These are phyloP conservation scores for Saraca asoca DNA, from an alignment of 331 rosid species.

Conservation along the genomic window DNA sequence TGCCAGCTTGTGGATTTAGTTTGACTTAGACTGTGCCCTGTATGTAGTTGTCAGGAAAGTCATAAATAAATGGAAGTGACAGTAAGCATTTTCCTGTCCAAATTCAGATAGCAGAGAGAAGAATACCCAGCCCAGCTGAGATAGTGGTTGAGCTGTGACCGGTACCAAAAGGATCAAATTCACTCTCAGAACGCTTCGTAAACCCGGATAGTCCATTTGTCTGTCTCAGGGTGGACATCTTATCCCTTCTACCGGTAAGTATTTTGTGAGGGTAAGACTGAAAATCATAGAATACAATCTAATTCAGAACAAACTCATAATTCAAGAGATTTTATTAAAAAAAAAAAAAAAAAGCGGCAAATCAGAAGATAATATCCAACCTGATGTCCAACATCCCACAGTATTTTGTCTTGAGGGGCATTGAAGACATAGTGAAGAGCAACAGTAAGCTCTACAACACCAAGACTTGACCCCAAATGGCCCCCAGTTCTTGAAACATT, in stretches of 20 bases:
- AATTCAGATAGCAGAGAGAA: constrained; percentile 16
- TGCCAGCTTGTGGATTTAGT: no score
- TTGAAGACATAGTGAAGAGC: constrained; percentile 95
- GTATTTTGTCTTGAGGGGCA: constrained; percentile 78
- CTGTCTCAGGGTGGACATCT: constrained; percentile 89
- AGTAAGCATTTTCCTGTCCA: neutral
- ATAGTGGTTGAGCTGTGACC: constrained; percentile 98
- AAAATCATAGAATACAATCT: constrained; percentile 32
- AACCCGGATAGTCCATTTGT: constrained; percentile 91
- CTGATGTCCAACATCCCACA: constrained; percentile 99
- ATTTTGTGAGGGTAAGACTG: constrained; percentile 96
- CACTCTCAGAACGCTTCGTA: constrained; percentile 92
- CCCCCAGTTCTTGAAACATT: constrained; percentile 96
- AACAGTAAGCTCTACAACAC: constrained; percentile 95
- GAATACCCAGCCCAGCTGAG: constrained; percentile 94
- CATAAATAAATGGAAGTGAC: neutral
- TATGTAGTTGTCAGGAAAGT: neutral
- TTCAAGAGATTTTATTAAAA: no score
- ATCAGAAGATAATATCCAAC: constrained; percentile 42
- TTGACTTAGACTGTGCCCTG: neutral
- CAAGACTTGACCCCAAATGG: constrained; percentile 93
- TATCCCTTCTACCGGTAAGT: constrained; percentile 87
- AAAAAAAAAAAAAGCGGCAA: neutral
- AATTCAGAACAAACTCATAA: constrained; percentile 2
- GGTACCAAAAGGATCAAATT: constrained; percentile 85